Evolutionary conservation across 768 basidiomycete species (phyloP).

Genomic region (Hericium alpestre): DNA sequence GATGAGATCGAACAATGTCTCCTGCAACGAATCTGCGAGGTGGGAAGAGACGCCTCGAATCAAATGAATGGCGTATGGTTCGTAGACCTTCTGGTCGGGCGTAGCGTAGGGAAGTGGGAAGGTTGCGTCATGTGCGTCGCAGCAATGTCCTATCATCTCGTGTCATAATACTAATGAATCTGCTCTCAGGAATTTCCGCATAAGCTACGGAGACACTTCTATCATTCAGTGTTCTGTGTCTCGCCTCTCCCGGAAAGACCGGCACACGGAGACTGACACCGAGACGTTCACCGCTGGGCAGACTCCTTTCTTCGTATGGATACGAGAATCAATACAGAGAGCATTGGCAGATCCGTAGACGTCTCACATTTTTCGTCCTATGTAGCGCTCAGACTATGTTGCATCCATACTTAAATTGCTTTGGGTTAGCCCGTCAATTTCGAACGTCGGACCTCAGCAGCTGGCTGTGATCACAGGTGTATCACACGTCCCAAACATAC

Average conservation of each 20-base stretch:
- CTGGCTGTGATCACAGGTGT: no score
- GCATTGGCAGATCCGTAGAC: not conserved
- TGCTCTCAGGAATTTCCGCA: slow-evolving; percentile 51
- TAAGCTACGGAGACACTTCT: slow-evolving; percentile 41
- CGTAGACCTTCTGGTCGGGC: slow-evolving; percentile 57
- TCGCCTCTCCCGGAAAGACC: slow-evolving; percentile 32
- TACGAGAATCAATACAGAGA: slow-evolving; percentile 21
- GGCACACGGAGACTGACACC: slow-evolving; percentile 29
- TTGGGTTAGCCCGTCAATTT: no score
- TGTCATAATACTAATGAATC: not conserved
- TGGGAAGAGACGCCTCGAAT: slow-evolving; percentile 48
- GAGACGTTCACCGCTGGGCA: slow-evolving; percentile 29
- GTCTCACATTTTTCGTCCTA: no score
- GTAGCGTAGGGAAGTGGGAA: slow-evolving; percentile 67
- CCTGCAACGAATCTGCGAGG: slow-evolving; percentile 55
- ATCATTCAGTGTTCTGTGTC: slow-evolving; percentile 50
- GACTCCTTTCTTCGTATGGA: slow-evolving; percentile 44
- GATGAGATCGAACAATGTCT: slow-evolving; percentile 72
- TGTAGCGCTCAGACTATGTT: no score
- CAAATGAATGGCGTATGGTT: slow-evolving; percentile 57
- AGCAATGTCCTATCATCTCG: not conserved
- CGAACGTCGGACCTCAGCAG: no score
- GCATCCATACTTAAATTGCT: no score
- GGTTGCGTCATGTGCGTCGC: slow-evolving; percentile 59
- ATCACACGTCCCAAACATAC: no score